These are phyloP conservation scores for Saksenaea vasiformis DNA, from an alignment of 371 early-diverging fungal species.

Conservation along the genomic window DNA sequence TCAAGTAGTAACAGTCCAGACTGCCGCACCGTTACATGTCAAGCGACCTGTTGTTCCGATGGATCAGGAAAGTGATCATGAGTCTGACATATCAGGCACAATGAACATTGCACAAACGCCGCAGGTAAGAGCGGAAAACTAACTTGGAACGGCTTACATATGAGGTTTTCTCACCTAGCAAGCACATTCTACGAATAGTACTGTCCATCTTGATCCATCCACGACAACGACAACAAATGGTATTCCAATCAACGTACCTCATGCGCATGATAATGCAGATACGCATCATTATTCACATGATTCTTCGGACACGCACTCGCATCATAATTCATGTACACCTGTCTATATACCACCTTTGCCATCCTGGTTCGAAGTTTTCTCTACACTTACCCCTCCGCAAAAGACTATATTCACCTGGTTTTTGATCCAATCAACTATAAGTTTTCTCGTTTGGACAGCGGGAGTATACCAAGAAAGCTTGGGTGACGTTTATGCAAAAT, in stretches of 20 bases:
- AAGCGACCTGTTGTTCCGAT: background rate
- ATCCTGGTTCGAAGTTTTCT: slow-evolving; percentile 48
- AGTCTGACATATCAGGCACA: background rate
- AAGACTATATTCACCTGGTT: slow-evolving; percentile 68
- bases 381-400: slow-evolving; percentile 50
- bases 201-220: background rate
- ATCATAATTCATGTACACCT: slow-evolving; percentile 41
- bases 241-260: background rate
- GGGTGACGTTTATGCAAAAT: slow-evolving; percentile 24
- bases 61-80: background rate
- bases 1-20: background rate
- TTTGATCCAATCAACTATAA: slow-evolving; percentile 44
- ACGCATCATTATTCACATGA: background rate
- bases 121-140: background rate
- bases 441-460: slow-evolving; percentile 52
- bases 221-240: background rate
- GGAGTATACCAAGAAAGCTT: slow-evolving; percentile 55
- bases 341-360: slow-evolving; percentile 40
- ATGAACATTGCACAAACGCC: background rate
- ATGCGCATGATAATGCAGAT: background rate
- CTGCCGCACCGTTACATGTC: background rate
- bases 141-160: background rate
- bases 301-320: background rate
- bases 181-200: background rate
- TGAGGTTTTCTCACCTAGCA: background rate